Base-by-base conservation (phyloP, 495 filamentous ascomycete genomes). In the Parachaetomium inaequale region DNA sequence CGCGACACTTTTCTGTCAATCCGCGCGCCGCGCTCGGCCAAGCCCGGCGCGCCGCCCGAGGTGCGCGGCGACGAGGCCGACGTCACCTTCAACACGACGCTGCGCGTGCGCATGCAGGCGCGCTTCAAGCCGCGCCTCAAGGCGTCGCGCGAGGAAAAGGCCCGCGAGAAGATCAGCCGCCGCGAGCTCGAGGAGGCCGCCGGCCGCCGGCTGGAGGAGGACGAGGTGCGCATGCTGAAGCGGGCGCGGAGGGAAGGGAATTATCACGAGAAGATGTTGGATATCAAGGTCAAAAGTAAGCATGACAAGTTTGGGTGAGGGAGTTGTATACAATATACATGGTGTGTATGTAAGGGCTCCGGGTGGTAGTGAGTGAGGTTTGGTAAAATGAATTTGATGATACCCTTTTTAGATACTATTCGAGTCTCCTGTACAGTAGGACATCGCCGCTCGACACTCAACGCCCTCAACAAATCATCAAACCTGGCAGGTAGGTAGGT, bases 51-150 rank as follows among this genome's bases (percentile, higher is more conserved):
- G 12, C 57, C 63, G 23, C 79, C 85, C 63, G 87, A 87, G 67
- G 84, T 96, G 21, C 82, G 92, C 25, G 94, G 92, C 6, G 93
- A 98, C 74, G 87, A 85, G 5, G 84, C 83, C 3, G 78, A 77
- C 1, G 82, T 89, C 19, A 85, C 81, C 23, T 92, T 92, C 68
- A 85, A 84, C 61, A 90, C 92, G 64, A 90, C 87, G 21, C 69
- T 96, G 59, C 82, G 90, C 58, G 85, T 98, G 66, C 87, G 94
- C 26, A 94, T 98, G 90, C 94, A 98, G 78, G 91, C 92, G 29
- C 79, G 91, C 52, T 97, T 94, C 73, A 70, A 98, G 78, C 91
- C 92, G 34, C 79, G 91, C 46, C 96, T 94, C 72, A 67, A 66
- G 50, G 87, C 86, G 15, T 80, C 78, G 2, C 96, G 91, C 71